A percentile compares a stretch with the other conserved stretches of the same genome.
Conservation (phyloP, 306 rosid species). For the Vicia villosa region DNA sequence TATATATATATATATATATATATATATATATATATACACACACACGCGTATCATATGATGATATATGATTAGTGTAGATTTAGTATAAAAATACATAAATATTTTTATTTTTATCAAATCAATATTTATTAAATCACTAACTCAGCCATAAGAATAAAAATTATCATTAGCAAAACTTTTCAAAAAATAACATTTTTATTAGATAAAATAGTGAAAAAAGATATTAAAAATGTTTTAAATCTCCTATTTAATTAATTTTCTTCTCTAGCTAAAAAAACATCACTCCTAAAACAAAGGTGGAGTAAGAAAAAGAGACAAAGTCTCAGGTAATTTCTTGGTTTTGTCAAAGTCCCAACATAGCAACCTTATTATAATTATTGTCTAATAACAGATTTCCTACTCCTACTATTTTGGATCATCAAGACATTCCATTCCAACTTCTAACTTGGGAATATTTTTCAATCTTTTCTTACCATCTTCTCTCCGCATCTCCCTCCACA, state of each 20-base stretch:
- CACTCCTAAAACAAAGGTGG: background rate
- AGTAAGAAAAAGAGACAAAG: background rate
- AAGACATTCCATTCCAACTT: conserved; percentile 52
- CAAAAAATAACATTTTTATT: too few relatives aligned
- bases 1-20: too few relatives aligned
- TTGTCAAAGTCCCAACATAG: background rate
- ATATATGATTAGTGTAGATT: too few relatives aligned
- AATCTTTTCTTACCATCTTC: conserved; percentile 32
- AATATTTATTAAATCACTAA: too few relatives aligned
- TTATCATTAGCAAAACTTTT: too few relatives aligned
- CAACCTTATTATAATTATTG: conserved; percentile 16
- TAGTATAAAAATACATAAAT: too few relatives aligned
- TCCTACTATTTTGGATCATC: conserved; percentile 84
- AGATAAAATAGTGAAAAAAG: background rate
- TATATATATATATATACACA: too few relatives aligned
- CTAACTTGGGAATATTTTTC: conserved; percentile 42
- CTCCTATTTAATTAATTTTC: background rate
- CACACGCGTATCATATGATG: too few relatives aligned
- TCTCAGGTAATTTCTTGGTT: background rate
- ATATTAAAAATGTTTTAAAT: too few relatives aligned
- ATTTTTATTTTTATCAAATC: too few relatives aligned
- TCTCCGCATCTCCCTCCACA: conserved; percentile 30
- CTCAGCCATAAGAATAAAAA: too few relatives aligned
- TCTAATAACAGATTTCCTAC: conserved; percentile 43
- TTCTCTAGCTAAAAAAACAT: background rate